These are phyloP conservation scores for Raddia guianensis DNA, from an alignment of 176 grass and related monocot genomes.

Conservation along the genomic window DNA sequence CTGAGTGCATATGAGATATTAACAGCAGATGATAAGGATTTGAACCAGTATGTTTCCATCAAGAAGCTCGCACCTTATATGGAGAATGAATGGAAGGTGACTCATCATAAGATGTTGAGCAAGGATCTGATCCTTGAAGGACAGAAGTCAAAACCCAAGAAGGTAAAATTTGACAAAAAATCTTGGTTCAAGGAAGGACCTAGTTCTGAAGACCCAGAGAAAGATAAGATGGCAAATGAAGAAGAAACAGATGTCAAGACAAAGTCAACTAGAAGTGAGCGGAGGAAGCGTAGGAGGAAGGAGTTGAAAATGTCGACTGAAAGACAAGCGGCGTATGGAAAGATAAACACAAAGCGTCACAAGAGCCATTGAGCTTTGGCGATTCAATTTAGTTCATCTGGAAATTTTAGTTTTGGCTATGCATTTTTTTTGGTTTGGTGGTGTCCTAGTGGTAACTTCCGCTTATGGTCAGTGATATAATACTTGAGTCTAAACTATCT, in stretches of 20 bases:
- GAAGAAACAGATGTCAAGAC: slow-evolving; percentile 46
- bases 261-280: slow-evolving; percentile 59
- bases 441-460: not conserved
- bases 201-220: slow-evolving; percentile 47
- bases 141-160: slow-evolving; percentile 53
- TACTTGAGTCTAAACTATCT: not conserved
- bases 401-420: slow-evolving; percentile 23
- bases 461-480: slow-evolving; percentile 7
- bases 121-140: slow-evolving; percentile 73
- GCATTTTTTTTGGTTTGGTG: slow-evolving; percentile 18
- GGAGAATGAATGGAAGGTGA: slow-evolving; percentile 84
- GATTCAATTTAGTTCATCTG: slow-evolving; percentile 24
- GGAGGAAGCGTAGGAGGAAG: slow-evolving; percentile 55
- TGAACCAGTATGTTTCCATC: slow-evolving; percentile 92
- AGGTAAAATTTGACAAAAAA: slow-evolving; percentile 55
- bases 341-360: slow-evolving; percentile 48
- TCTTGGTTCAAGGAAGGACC: slow-evolving; percentile 32
- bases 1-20: slow-evolving; percentile 64
- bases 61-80: slow-evolving; percentile 91
- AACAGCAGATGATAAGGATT: slow-evolving; percentile 62
- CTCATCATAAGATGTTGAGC: slow-evolving; percentile 64
- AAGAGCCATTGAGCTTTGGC: slow-evolving; percentile 56
- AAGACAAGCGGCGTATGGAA: slow-evolving; percentile 66
- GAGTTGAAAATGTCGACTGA: slow-evolving; percentile 57
- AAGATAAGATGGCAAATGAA: slow-evolving; percentile 35